Evolutionary conservation across 2,329 filamentous ascomycete species (phyloP).

Genomic region (Cyanodermella asteris): DNA sequence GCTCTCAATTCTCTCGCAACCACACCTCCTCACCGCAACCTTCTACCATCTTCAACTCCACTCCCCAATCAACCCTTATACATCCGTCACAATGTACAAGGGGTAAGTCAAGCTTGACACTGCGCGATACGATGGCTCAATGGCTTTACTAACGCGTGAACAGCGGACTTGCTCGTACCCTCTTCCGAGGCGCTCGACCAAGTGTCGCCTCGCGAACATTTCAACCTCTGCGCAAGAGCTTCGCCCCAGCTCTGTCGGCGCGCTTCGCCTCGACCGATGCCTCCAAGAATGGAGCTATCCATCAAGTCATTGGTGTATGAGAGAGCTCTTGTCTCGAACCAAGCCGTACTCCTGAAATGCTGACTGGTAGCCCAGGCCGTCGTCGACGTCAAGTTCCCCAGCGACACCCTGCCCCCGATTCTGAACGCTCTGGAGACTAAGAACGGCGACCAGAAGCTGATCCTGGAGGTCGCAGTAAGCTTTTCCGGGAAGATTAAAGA

Average conservation of each 20-base stretch:
- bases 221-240: slow-evolving; percentile 33
- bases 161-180: slow-evolving; percentile 44
- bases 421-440: slow-evolving; percentile 85
- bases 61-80: slow-evolving; percentile 14
- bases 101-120: slow-evolving; percentile 23
- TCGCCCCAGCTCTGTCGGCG: slow-evolving; percentile 35
- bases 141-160: slow-evolving; percentile 9
- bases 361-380: too few species aligned
- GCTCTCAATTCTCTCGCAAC: slow-evolving; percentile 1
- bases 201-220: slow-evolving; percentile 32
- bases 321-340: too few species aligned
- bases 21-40: slow-evolving; percentile 4
- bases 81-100: slow-evolving; percentile 34
- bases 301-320: slow-evolving; percentile 92
- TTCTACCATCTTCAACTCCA: slow-evolving; percentile 4
- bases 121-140: slow-evolving; percentile 4
- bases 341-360: too few species aligned
- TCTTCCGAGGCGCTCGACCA: slow-evolving; percentile 35
- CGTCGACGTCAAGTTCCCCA: slow-evolving; percentile 98
- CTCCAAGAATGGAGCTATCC: slow-evolving; percentile 38
- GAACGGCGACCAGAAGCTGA: slow-evolving; percentile 84
- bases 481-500: slow-evolving; percentile 6
- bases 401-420: slow-evolving; percentile 82
- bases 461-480: slow-evolving; percentile 88
- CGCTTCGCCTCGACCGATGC: slow-evolving; percentile 40